Base-by-base conservation (phyloP, 1,139 yeast genomes). In the Pichia inconspicua region DNA sequence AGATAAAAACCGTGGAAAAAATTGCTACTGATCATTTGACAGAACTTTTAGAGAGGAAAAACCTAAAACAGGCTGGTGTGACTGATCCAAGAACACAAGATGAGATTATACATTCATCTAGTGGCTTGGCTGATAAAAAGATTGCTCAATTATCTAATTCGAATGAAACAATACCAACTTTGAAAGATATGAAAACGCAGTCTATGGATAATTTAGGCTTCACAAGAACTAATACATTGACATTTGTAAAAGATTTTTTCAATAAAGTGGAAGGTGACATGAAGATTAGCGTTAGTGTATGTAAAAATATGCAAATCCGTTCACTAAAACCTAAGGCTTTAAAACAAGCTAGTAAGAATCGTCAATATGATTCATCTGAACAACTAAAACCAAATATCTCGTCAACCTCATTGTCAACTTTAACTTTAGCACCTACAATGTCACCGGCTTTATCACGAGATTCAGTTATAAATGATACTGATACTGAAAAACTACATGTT, bases 61-160 rank as follows among this genome's bases (percentile, higher is more conserved):
- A 50, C 7, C 48, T 58, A 32, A 36, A 49, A 15, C 42, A 49
- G 14, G 45, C 47, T 14, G 64, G 62, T 11, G 49, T 60, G 9
- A 40, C 44, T 5, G 55, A 56, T 43, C 40, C 41, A 8, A n/a
- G 40, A 9, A 47, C 52, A 15, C 51, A 55, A 34, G 51, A 53
- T 14, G 47, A 42, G 25, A 52, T 57, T 11, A 46, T 57, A 15
- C 36, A 50, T 31, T 46, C 52, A 25, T 42, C 41, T n/a, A 8
- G 37, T 11, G 37, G 51, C 14, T 43, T 40, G 14, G 17, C 45
- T 1, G 52, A 53, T 17, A 54, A 53, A 31, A n/a, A 12, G 17
- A 15, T 15, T 12, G 14, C 9, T 5, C 49, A 49, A 30, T 36
- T 49, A n/a, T 19, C 41, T 9, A 11, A 39, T 12, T 27, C 42